A percentile compares a stretch with the other conserved stretches of the same genome.
Conservation (phyloP, 306 rosid genomes). For the Cucurbita pepo region DNA sequence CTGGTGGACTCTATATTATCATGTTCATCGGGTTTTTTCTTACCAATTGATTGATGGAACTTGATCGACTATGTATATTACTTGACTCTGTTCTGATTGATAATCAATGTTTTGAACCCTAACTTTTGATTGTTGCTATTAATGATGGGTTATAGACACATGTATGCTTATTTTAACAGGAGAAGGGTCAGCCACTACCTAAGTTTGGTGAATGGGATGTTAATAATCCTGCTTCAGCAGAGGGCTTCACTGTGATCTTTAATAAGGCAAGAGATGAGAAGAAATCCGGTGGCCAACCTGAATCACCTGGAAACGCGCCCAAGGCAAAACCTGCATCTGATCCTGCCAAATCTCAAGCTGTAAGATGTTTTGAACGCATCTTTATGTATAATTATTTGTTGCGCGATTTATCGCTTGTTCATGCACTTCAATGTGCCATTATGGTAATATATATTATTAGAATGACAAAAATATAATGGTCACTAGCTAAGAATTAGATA, state of each 20-base stretch:
- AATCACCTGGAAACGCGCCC: constrained; percentile 69
- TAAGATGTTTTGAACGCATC: constrained; percentile 26
- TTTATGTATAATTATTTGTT: not conserved
- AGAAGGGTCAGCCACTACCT: constrained; percentile 89
- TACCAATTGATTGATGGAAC: not conserved
- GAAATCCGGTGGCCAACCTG: constrained; percentile 90
- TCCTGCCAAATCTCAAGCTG: constrained; percentile 55
- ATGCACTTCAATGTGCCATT: not conserved
- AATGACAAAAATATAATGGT: not conserved
- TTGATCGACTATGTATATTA: not conserved
- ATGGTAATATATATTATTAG: not conserved
- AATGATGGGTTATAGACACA: not conserved
- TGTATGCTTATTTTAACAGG: constrained; percentile 29
- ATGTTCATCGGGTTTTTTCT: not conserved
- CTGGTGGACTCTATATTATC: not conserved
- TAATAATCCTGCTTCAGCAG: constrained; percentile 98
- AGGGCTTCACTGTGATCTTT: constrained; percentile 96
- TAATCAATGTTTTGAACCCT: not conserved
- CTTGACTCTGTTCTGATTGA: not conserved
- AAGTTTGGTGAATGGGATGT: constrained; percentile 99
- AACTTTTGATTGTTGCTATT: not conserved
- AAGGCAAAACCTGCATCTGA: constrained; percentile 44
- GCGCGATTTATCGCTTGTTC: not conserved
- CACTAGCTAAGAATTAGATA: not conserved
- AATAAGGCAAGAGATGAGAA: constrained; percentile 97